Evolutionary conservation across 306 rosid species (phyloP).

Genomic region (Ziziphus jujuba): DNA sequence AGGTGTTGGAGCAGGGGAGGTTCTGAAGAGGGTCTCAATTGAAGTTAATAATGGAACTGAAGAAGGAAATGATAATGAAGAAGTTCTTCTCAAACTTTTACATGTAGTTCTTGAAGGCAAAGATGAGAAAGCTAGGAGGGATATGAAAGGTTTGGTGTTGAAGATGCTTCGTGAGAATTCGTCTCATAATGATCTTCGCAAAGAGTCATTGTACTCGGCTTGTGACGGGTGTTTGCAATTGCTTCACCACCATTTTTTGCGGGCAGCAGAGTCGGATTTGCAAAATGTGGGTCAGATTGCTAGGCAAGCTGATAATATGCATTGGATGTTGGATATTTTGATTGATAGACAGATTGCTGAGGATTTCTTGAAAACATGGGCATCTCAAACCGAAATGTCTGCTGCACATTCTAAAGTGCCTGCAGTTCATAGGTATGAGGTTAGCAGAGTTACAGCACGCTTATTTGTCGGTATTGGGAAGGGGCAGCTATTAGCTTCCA

Average conservation of each 20-base stretch:
- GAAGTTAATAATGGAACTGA: slow-evolving; percentile 65
- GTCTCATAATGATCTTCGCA: slow-evolving; percentile 71
- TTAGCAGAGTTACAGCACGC: slow-evolving; percentile 90
- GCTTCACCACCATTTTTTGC: slow-evolving; percentile 58
- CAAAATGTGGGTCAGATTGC: slow-evolving; percentile 78
- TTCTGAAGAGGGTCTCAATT: slow-evolving; percentile 81
- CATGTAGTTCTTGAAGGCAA: slow-evolving; percentile 97
- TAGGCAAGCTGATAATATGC: slow-evolving; percentile 85
- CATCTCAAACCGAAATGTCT: slow-evolving; percentile 82
- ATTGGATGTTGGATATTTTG: slow-evolving; percentile 94
- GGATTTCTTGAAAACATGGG: slow-evolving; percentile 88
- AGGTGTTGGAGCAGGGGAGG: slow-evolving; percentile 84
- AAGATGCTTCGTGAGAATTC: slow-evolving; percentile 94
- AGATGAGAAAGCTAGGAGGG: slow-evolving; percentile 95
- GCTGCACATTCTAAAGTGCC: slow-evolving; percentile 78
- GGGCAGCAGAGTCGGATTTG: slow-evolving; percentile 57
- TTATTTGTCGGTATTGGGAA: slow-evolving; percentile 91
- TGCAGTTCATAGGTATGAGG: slow-evolving; percentile 81
- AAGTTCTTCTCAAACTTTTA: slow-evolving; percentile 80
- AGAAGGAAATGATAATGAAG: slow-evolving; percentile 80
- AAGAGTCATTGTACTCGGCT: slow-evolving; percentile 78
- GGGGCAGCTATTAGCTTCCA: slow-evolving; percentile 84
- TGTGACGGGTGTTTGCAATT: slow-evolving; percentile 79
- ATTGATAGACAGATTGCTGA: slow-evolving; percentile 92
- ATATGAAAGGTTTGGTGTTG: slow-evolving; percentile 87